Percentiles rank a stretch among this genome's conserved stretches.
Evolutionary conservation across 1,139 yeast genomes (phyloP).

Genomic region (Yamadazyma buinensis): DNA sequence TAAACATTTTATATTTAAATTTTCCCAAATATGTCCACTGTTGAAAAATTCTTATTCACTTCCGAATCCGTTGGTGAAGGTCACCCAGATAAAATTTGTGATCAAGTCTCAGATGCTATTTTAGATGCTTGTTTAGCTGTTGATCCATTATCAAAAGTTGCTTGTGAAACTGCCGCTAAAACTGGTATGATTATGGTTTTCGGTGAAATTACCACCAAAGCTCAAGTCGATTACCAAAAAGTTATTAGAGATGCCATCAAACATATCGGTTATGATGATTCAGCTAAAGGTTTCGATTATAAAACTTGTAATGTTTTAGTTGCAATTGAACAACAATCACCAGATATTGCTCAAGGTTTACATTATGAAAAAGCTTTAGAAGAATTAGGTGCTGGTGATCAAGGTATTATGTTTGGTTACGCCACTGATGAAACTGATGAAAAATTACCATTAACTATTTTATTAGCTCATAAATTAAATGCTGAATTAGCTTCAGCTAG

Average conservation of each 20-base stretch:
- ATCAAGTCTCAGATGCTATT: conserved; percentile 98
- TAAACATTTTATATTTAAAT: too few species aligned
- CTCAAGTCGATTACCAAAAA: conserved; percentile 92
- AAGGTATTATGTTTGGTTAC: conserved; percentile 99
- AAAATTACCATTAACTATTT: conserved; percentile 90
- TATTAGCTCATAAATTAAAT: conserved; percentile 94
- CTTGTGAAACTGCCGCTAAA: conserved; percentile 98
- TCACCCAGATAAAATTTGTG: conserved; percentile 99
- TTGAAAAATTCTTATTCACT: conserved; percentile 68
- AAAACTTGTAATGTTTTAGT: conserved; percentile 98
- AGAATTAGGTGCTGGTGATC: conserved; percentile 99
- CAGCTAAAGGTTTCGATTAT: conserved; percentile 97
- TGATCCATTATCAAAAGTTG: conserved; percentile 98
- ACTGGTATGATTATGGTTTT: conserved; percentile 99
- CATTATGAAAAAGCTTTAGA: conserved; percentile 96
- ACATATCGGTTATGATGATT: conserved; percentile 96
- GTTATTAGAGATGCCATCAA: conserved; percentile 97
- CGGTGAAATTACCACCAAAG: conserved; percentile 98
- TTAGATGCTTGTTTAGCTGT: conserved; percentile 94
- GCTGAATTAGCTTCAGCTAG: conserved; percentile 96
- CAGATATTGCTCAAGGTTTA: conserved; percentile 98
- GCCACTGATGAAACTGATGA: conserved; percentile 99
- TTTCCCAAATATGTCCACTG: too few species aligned
- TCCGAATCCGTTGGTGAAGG: conserved; percentile 99
- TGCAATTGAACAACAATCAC: conserved; percentile 99